phyloP scores from a whole-genome alignment of 129 eudicot genomes.

The Mikania micrantha region DNA sequence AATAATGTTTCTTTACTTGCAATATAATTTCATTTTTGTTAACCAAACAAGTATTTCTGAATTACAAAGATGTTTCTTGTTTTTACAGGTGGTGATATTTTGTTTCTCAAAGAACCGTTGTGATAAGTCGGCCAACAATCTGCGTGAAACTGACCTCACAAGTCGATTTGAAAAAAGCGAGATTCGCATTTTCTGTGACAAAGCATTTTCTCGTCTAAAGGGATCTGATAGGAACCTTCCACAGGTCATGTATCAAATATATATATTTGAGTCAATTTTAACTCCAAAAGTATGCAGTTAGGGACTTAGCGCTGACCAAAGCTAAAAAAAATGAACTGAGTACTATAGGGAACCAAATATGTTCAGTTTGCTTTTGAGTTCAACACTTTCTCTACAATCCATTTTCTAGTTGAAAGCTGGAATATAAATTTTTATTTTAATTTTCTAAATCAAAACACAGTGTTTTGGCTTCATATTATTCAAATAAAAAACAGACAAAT shows the following conservation, averaged over 20 bases:
- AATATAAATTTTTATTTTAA: background rate
- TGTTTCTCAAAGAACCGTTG: slow-evolving; percentile 97
- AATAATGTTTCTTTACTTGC: background rate
- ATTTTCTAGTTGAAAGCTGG: background rate
- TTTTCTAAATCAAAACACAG: background rate
- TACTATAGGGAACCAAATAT: background rate
- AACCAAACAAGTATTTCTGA: background rate
- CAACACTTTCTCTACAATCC: background rate
- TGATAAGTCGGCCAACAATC: slow-evolving; percentile 85
- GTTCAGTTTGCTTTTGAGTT: slow-evolving; percentile 1
- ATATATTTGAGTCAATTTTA: background rate
- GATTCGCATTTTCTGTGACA: slow-evolving; percentile 84
- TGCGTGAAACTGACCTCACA: slow-evolving; percentile 86
- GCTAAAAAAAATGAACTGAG: background rate
- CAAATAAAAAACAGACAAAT: background rate
- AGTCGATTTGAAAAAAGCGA: slow-evolving; percentile 85
- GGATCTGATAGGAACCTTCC: slow-evolving; percentile 97
- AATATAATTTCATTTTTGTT: background rate
- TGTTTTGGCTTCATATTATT: background rate
- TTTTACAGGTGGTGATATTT: slow-evolving; percentile 81
- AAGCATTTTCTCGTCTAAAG: slow-evolving; percentile 90
- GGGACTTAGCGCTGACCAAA: background rate
- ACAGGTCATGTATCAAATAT: slow-evolving; percentile 50
- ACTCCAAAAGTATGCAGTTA: background rate
- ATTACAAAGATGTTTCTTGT: background rate